Conservation (phyloP, 306 rosid species). For the Sicyos edulis region DNA sequence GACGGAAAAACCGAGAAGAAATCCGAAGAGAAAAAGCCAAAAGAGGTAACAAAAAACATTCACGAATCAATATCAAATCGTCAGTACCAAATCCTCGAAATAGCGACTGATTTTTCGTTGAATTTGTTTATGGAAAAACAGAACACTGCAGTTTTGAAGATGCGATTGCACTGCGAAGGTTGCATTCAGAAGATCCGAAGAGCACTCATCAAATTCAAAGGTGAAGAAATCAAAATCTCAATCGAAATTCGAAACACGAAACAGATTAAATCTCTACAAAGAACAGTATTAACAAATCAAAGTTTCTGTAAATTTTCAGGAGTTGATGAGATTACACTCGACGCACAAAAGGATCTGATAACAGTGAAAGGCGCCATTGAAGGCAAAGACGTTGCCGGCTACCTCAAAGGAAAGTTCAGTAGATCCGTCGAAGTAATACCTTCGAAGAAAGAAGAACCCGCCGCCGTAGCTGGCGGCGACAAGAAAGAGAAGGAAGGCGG, state of each 20-base stretch:
- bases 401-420: slow-evolving; percentile 42
- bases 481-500: slow-evolving; percentile 25
- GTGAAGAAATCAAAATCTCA: slow-evolving; percentile 29
- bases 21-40: slow-evolving; percentile 21
- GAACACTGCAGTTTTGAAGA: slow-evolving; percentile 65
- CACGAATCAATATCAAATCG: not conserved
- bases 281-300: not conserved
- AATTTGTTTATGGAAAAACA: slow-evolving; percentile 33
- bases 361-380: slow-evolving; percentile 63
- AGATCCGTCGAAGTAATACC: slow-evolving; percentile 61
- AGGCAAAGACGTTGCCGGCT: slow-evolving; percentile 37
- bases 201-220: slow-evolving; percentile 44
- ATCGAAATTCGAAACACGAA: not conserved
- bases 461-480: slow-evolving; percentile 20
- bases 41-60: slow-evolving; percentile 33
- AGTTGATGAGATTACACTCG: slow-evolving; percentile 46
- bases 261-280: not conserved
- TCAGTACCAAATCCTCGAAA: not conserved
- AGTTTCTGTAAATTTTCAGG: slow-evolving; percentile 37
- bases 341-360: slow-evolving; percentile 53
- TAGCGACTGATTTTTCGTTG: slow-evolving; percentile 21
- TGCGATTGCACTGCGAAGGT: slow-evolving; percentile 79
- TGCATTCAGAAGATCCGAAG: slow-evolving; percentile 62
- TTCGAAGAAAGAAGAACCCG: slow-evolving; percentile 44
- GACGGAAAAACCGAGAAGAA: slow-evolving; percentile 20